These are phyloP conservation scores for Stachybotrys echinatus DNA, from an alignment of 2,329 filamentous ascomycete species.

Conservation along the genomic window DNA sequence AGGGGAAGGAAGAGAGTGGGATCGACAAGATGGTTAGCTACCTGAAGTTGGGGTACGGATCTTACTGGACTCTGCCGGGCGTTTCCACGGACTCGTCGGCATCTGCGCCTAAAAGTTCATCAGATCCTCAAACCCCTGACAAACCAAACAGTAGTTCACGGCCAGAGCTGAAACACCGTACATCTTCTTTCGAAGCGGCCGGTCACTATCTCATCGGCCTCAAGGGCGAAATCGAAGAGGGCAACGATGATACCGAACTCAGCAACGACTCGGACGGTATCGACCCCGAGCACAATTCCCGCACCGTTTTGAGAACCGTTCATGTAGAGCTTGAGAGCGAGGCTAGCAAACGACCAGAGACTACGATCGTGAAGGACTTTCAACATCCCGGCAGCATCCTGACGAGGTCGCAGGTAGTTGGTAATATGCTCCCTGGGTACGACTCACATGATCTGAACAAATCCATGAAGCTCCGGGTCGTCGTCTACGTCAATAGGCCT, in stretches of 20 bases:
- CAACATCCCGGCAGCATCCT: constrained; percentile 26
- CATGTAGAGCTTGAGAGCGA: constrained; percentile 56
- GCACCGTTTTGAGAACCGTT: constrained; percentile 60
- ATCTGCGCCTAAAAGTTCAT: constrained; percentile 5
- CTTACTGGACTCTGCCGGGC: constrained; percentile 52
- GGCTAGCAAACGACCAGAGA: constrained; percentile 32
- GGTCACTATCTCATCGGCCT: constrained; percentile 64
- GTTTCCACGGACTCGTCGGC: constrained; percentile 11
- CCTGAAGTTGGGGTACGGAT: constrained; percentile 62
- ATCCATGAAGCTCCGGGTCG: constrained; percentile 55
- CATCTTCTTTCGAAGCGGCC: constrained; percentile 20
- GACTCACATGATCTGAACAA: constrained; percentile 46
- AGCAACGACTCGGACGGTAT: constrained; percentile 22
- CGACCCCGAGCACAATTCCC: constrained; percentile 36
- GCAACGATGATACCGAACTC: constrained; percentile 22
- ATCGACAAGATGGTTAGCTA: constrained; percentile 57
- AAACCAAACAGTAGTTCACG: constrained; percentile 7
- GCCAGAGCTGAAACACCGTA: constrained; percentile 7
- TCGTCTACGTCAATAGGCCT: constrained; percentile 68
- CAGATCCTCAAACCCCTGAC: constrained; percentile 8
- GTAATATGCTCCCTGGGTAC: constrained; percentile 24
- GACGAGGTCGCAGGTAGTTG: constrained; percentile 26
- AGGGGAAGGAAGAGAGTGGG: constrained; percentile 27
- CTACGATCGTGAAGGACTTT: constrained; percentile 40
- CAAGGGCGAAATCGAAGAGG: constrained; percentile 56